Evolutionary conservation across 2,329 filamentous ascomycete genomes (phyloP), one percentile per base, ranked within the genome.

Genomic region (Cytospora paraplurivora): DNA sequence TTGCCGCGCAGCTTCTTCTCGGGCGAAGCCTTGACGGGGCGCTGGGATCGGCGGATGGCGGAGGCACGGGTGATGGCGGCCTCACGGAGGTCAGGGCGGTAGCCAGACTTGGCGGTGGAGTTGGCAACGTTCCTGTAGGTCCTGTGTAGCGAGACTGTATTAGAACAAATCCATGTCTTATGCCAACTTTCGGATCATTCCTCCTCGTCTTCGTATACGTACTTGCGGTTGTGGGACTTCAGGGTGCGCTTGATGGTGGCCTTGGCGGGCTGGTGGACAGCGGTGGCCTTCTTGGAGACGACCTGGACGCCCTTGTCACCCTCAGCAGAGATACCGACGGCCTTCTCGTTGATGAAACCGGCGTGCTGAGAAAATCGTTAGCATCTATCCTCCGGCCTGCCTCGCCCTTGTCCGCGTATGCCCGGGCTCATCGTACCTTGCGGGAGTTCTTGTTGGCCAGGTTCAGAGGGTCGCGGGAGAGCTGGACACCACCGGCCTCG

Each of bases 381-480:
- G 77, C 70, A 59, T 65, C 63, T 38, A n/a, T 58, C 55, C 35
- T 34, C 7, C 35, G 33, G 27, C 10, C 15, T 17, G 7, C 0
- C 32, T 47, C 13, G 7, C 13, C n/a, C 19, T 34, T 19, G 12
- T 5, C 27, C 13, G n/a, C 32, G 33, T 50, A 27, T 35, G 7
- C 27, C 56, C 63, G 44, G n/a, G 41, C 41, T 33, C 11, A 71
- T 63, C 77, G 69, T 81, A 95, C 92, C 89, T 96, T 98, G 83
- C 92, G 90, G 73, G 86, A 88, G 85, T 96, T 90, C 81, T 89
- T 84, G 89, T 97, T 98, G 79, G 82, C 85, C 80, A 98, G 81
- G 88, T 98, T 99, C 72, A 97, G 82, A 74, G 93, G 92, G 78
- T 98, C 94, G 73, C 91, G 90, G 72, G 94, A 98, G 86, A 99